These are phyloP conservation scores for Discostella stelligeroides DNA, from an alignment of 108 stramenopile genomes.

Conservation along the genomic window DNA sequence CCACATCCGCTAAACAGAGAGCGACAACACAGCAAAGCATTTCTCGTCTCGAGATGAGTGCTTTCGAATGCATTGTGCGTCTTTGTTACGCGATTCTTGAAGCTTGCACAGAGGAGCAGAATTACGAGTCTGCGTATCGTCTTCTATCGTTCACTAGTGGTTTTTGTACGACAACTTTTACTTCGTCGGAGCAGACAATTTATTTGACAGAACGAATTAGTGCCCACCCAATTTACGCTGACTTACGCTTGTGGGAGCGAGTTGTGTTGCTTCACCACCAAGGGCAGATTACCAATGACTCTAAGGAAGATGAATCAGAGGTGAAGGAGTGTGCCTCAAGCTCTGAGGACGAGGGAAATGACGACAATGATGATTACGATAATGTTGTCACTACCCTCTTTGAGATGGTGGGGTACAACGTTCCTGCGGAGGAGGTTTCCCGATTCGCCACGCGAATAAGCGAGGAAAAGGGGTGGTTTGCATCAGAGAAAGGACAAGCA, in stretches of 20 bases:
- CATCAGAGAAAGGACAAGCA: conserved; percentile 70
- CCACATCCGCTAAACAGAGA: conserved; percentile 29
- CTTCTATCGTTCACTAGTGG: conserved; percentile 78
- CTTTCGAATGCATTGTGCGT: conserved; percentile 78
- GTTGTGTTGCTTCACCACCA: conserved; percentile 68
- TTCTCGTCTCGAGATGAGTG: conserved; percentile 61
- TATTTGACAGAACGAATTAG: conserved; percentile 81
- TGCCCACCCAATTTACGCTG: conserved; percentile 80
- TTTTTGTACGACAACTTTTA: conserved; percentile 57
- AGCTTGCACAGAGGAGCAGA: conserved; percentile 73
- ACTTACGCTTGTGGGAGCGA: conserved; percentile 78
- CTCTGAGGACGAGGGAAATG: conserved; percentile 44
- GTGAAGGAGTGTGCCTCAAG: conserved; percentile 19
- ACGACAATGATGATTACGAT: conserved; percentile 70
- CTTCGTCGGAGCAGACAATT: conserved; percentile 39
- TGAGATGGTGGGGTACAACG: conserved; percentile 88
- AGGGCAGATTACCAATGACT: conserved; percentile 48
- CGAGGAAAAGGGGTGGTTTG: conserved; percentile 77
- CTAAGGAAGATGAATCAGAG: conserved; percentile 45
- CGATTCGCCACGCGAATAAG: conserved; percentile 74
- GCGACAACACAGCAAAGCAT: conserved; percentile 43
- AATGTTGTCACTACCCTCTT: conserved; percentile 85
- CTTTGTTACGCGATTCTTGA: conserved; percentile 82
- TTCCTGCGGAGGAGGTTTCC: conserved; percentile 81
- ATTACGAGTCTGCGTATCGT: conserved; percentile 79